Percentiles rank a stretch among this genome's conserved stretches.
phyloP scores from a whole-genome alignment of 352 stramenopile species.

The Phytophthora melonis region DNA sequence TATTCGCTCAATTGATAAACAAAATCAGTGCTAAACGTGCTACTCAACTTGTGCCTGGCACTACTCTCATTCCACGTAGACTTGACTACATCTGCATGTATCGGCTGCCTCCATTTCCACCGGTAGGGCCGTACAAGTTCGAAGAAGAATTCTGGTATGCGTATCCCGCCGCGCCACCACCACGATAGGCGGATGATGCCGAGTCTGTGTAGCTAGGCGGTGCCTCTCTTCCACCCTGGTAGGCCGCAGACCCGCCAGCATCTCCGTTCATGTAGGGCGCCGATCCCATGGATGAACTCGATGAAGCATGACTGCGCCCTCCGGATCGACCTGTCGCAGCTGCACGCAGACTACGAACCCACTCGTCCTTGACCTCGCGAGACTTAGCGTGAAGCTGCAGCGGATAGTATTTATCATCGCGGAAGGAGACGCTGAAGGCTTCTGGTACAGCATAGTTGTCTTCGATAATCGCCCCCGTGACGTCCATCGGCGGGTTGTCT shows the following conservation, averaged over 20 bases:
- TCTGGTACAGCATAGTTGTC: constrained; percentile 83
- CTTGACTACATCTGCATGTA: constrained; percentile 60
- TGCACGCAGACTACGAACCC: constrained; percentile 78
- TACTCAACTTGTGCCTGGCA: constrained; percentile 12
- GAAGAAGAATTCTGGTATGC: constrained; percentile 40
- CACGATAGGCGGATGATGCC: constrained; percentile 25
- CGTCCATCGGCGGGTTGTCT: constrained; percentile 84
- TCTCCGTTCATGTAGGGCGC: constrained; percentile 25
- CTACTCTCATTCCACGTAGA: constrained; percentile 22
- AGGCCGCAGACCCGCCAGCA: constrained; percentile 18
- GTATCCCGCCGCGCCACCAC: constrained; percentile 16
- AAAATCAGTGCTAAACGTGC: constrained; percentile 26
- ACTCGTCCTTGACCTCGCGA: constrained; percentile 78
- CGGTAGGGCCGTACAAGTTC: constrained; percentile 36
- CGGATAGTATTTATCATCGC: constrained; percentile 83
- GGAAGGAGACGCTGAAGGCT: constrained; percentile 85
- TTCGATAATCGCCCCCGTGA: constrained; percentile 78
- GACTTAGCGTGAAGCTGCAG: constrained; percentile 88
- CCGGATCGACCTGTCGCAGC: constrained; percentile 45
- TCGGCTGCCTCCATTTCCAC: constrained; percentile 39
- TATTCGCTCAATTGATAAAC: constrained; percentile 16
- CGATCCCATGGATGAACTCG: constrained; percentile 35
- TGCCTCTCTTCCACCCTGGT: constrained; percentile 14
- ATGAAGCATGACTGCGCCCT: constrained; percentile 32
- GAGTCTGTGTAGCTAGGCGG: constrained; percentile 36